Evolutionary conservation across 2,329 filamentous ascomycete species (phyloP).

Genomic region (Parafenestella ontariensis): DNA sequence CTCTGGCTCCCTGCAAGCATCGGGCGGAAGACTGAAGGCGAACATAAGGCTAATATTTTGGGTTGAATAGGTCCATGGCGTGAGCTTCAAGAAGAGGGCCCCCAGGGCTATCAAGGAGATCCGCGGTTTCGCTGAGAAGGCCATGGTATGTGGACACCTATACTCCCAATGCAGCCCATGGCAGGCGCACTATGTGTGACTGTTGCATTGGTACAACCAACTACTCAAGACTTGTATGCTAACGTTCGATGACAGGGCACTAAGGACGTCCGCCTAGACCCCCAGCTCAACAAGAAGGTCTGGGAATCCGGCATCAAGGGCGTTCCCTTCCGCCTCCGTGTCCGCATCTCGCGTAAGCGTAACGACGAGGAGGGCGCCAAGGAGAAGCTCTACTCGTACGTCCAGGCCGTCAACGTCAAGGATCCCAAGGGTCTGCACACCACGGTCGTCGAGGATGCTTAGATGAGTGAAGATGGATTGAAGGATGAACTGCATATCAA

Average conservation of each 20-base stretch:
- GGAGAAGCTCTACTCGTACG: conserved; percentile 99
- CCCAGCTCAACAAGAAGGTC: conserved; percentile 99
- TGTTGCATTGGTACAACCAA: background rate
- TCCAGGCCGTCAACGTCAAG: conserved; percentile 99
- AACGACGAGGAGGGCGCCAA: conserved; percentile 99
- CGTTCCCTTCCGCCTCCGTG: conserved; percentile 93
- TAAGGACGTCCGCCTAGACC: conserved; percentile 95
- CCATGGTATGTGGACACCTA: conserved; percentile 79
- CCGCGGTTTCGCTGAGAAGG: conserved; percentile 87
- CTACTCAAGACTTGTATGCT: conserved; percentile 7
- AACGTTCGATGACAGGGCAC: conserved; percentile 73
- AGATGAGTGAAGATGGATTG: conserved; percentile 37
- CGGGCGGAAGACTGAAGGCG: conserved; percentile 70
- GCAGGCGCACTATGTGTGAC: background rate
- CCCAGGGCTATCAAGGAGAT: conserved; percentile 99
- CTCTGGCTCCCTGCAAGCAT: conserved; percentile 49
- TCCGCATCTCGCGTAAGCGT: conserved; percentile 99
- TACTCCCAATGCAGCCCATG: background rate
- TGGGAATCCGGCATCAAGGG: conserved; percentile 99
- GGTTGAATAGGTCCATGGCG: conserved; percentile 83
- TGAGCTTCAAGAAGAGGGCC: conserved; percentile 99
- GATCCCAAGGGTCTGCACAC: conserved; percentile 97
- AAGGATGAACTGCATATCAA: conserved; percentile 38
- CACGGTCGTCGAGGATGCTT: conserved; percentile 77
- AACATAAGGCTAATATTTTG: conserved; percentile 54